phyloP scores from a whole-genome alignment of 257 asterid species.

The Nicotiana sylvestris region DNA sequence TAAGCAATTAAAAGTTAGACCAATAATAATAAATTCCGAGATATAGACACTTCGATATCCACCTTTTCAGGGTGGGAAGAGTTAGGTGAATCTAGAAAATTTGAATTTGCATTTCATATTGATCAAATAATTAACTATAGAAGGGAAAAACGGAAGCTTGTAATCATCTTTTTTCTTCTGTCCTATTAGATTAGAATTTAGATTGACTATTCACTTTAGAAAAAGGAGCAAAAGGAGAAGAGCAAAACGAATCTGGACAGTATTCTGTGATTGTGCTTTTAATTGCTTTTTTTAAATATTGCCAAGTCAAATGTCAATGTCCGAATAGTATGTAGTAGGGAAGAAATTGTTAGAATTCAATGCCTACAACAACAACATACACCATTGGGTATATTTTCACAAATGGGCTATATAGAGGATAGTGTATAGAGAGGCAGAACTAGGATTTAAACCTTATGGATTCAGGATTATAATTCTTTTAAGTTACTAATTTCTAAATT shows the following conservation, averaged over 20 bases:
- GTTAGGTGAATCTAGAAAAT: background rate
- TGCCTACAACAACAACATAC: background rate
- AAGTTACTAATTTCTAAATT: too few relatives aligned
- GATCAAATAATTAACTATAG: background rate
- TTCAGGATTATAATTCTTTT: too few relatives aligned
- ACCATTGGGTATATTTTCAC: too few relatives aligned
- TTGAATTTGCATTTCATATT: background rate
- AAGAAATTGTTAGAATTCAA: background rate
- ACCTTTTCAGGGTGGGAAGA: constrained; percentile 5
- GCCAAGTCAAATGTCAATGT: background rate
- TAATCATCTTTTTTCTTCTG: background rate
- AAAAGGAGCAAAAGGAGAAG: background rate
- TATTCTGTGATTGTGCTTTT: background rate
- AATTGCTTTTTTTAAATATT: background rate
- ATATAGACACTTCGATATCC: background rate
- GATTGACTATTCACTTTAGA: background rate
- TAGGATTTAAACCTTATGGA: too few relatives aligned
- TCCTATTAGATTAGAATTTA: background rate
- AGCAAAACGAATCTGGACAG: background rate
- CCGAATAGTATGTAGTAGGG: background rate
- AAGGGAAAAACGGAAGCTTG: background rate
- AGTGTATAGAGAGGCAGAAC: too few relatives aligned
- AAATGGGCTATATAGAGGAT: too few relatives aligned
- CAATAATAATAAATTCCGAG: background rate
- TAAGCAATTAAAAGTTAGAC: background rate